Conservation (phyloP, 176 grass and related monocot species). For the Dactylis glomerata region DNA sequence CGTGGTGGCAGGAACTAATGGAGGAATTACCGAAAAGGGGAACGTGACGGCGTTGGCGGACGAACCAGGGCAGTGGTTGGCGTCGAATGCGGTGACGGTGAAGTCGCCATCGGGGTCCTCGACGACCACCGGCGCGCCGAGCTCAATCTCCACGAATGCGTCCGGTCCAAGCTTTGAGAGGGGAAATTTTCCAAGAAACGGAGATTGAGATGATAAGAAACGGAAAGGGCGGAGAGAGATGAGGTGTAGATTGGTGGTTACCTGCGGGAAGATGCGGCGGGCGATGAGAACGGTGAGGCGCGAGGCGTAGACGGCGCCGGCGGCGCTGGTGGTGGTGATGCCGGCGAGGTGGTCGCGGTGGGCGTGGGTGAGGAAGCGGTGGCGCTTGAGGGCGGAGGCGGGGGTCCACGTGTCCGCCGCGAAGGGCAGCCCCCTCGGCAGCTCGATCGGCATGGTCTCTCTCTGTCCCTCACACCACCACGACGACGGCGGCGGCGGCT, state of each 20-base stretch:
- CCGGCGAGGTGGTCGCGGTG: constrained; percentile 75
- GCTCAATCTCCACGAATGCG: constrained; percentile 56
- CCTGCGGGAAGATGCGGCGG: constrained; percentile 47
- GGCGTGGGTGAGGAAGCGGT: constrained; percentile 82
- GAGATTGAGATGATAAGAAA: neutral
- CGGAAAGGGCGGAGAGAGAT: neutral
- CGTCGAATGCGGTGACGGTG: constrained; percentile 58
- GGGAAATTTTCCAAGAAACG: neutral
- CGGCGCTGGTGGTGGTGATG: constrained; percentile 24
- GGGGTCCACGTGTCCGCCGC: constrained; percentile 81
- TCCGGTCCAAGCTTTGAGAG: constrained; percentile 36
- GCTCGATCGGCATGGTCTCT: constrained; percentile 50
- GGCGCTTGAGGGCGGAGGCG: constrained; percentile 48
- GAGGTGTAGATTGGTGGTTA: neutral
- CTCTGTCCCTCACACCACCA: neutral
- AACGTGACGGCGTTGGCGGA: neutral
- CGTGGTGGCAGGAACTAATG: neutral
- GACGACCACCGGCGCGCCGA: constrained; percentile 32
- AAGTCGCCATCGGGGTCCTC: constrained; percentile 61
- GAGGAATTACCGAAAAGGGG: neutral
- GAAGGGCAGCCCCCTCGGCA: constrained; percentile 74
- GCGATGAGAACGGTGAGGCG: constrained; percentile 53
- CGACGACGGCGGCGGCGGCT: neutral
- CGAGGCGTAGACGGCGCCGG: constrained; percentile 53
- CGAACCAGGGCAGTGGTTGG: constrained; percentile 72